Base-by-base conservation (phyloP, 2,329 filamentous ascomycete genomes). In the Trichoderma asperellum region DNA sequence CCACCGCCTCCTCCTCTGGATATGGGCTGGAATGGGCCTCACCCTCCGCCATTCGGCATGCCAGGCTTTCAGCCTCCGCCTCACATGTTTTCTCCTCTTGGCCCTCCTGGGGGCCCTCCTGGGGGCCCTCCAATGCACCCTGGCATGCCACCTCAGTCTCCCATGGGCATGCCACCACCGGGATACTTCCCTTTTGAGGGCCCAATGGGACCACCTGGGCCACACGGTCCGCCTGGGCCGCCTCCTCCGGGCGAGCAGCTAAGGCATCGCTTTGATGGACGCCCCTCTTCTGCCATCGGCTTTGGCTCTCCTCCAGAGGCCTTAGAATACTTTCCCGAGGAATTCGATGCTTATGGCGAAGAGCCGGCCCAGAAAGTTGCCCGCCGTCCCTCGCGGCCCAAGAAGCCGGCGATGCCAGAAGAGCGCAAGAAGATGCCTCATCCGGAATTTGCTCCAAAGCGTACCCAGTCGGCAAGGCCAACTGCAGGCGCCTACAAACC, bases 391-490 rank as follows among this genome's bases (percentile, higher is more conserved):
- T 86, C 85, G 0, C 74, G 79, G 40, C 77, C 77, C 14, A 81
- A 77, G 74, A 83, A 81, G 8, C 80, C 83, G 0, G 75, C 78
- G 6, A 80, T 83, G 0, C 40, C 56, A 14, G 82, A 85, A 1
- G 84, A 85, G 63, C 80, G 82, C 37, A 77, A 74, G 61, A 78
- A 79, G 35, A 86, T 86, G 84, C 85, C 86, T 27, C 85, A 85
- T 12, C 84, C 84, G 4, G 75, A 75, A 2, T 74, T 70, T 32
- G 73, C 78, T 49, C 78, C 78, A 24, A 63, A 64, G 61, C 76
- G 83, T 16, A 82, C 78, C 0, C 77, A 79, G 71, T 79, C 79
- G 18, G 75, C 78, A 7, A 56, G 77, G 58, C 77, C 77, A 34
- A 61, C 62, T 32, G 70, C 73, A 7, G 73, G 74, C 35, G 73